These are phyloP conservation scores for Colletotrichum sp. DNA, from an alignment of 2,329 filamentous ascomycete genomes.

Conservation along the genomic window DNA sequence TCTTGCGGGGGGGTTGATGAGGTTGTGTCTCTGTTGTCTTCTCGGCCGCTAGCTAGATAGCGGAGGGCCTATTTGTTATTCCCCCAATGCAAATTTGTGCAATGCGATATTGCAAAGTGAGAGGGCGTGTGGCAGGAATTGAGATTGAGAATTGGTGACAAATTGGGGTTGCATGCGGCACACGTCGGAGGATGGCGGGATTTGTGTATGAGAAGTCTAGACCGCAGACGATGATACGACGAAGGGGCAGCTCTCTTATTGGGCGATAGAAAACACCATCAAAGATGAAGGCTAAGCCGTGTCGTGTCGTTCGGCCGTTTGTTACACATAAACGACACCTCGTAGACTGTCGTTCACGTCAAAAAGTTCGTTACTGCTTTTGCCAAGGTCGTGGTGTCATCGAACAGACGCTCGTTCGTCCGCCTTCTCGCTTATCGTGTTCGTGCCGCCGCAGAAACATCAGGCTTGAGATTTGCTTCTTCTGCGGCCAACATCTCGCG, in stretches of 20 bases:
- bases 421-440: neutral
- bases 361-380: neutral
- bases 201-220: neutral
- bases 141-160: neutral
- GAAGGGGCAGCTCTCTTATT: neutral
- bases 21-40: neutral
- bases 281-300: neutral
- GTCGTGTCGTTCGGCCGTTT: neutral
- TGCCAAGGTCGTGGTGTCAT: neutral
- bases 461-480: conserved; percentile 6
- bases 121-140: neutral
- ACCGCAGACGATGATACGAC: neutral
- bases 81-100: neutral
- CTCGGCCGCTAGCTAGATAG: neutral
- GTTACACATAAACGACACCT: neutral
- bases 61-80: neutral
- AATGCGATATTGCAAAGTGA: neutral
- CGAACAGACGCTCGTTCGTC: neutral
- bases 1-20: neutral
- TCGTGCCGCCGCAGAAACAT: neutral
- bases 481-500: neutral
- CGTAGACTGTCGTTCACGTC: neutral
- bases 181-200: neutral
- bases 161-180: neutral
- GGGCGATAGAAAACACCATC: neutral